Base-by-base conservation (phyloP, 129 eudicot species). In the Tagetes erecta region DNA sequence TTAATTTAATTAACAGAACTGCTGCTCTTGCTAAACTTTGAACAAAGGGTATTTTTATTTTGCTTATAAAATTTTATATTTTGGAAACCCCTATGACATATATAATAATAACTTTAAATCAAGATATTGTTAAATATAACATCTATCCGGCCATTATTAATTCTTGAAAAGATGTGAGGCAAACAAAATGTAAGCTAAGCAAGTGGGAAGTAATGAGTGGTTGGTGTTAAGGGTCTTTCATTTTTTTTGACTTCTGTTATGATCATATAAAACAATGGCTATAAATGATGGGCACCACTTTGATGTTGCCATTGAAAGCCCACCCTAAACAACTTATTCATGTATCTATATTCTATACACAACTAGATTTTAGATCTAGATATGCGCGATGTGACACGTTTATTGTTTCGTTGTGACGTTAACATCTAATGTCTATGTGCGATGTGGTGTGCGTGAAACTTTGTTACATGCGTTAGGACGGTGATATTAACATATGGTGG, bases 121-220 rank as follows among this genome's bases (percentile, higher is more conserved):
- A 34, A 34, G 8, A 4, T 33, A 35, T 33, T 11, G 12, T 60
- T 27, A 56, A 60, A 60, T 10, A 1, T 1, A 7, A 67, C 11
- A 14, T 44, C 5, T 8, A 2, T 10, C 14, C 27, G 27, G 27
- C 27, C 4, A 67, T 30, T 3, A 34, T 70, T 8, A 14, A 38
- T 70, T 50, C 10, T 51, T 50, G 38, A 52, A 51, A 6, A 69
- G 63, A 50, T 37, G 47, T 38, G 40, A 9, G 52, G 39, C 30
- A 39, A 36, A 11, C 44, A 60, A 60, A 35, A 34, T 53, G 68
- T 53, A 55, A 67, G 74, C 34, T 67, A n/a, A 56, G 71, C 80
- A 76, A 56, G 59, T 55, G 45, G 80, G 57, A 76, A 53, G 58
- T 35, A 52, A 40, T 67, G 74, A 56, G 68, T 67, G 74, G 80